phyloP scores from a whole-genome alignment of 495 filamentous ascomycete genomes.

The Pyrenula aspistea region DNA sequence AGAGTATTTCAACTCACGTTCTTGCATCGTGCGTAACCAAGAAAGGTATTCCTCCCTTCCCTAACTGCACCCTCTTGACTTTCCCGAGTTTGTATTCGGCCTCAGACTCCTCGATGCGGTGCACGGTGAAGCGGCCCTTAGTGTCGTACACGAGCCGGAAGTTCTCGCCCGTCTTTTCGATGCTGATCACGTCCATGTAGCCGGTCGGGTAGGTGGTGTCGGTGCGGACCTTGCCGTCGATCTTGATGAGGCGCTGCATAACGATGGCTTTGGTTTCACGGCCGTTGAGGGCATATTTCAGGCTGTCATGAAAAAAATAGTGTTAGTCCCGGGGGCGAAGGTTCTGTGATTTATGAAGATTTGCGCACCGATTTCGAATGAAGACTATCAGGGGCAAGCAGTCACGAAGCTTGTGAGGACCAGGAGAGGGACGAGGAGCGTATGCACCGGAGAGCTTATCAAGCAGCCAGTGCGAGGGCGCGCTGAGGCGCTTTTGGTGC shows the following conservation, averaged over 20 bases:
- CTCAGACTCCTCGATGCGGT: constrained; percentile 96
- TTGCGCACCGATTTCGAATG: constrained; percentile 70
- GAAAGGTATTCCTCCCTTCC: constrained; percentile 99
- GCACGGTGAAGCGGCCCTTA: constrained; percentile 99
- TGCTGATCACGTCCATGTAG: constrained; percentile 98
- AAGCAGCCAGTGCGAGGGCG: constrained; percentile 97
- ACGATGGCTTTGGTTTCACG: constrained; percentile 96
- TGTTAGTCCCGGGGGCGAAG: constrained; percentile 8
- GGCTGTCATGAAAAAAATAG: constrained; percentile 29
- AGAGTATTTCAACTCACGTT: constrained; percentile 92
- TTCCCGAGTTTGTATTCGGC: constrained; percentile 98
- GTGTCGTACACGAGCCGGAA: constrained; percentile 99
- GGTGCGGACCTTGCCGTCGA: constrained; percentile 98
- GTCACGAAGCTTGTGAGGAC: constrained; percentile 98
- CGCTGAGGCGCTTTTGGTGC: constrained; percentile 98
- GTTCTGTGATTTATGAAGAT: background rate
- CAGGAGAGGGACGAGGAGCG: constrained; percentile 87
- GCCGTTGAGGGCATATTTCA: constrained; percentile 98
- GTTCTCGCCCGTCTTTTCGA: constrained; percentile 99
- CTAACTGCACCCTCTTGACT: constrained; percentile 98
- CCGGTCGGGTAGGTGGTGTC: constrained; percentile 94
- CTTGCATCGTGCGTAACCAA: constrained; percentile 99
- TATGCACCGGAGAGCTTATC: constrained; percentile 98
- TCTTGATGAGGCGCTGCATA: constrained; percentile 99
- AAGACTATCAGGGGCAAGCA: constrained; percentile 99